phyloP scores from a whole-genome alignment of 225 moss, liverwort and hornwort genomes.

The Pleurozium schreberi region DNA sequence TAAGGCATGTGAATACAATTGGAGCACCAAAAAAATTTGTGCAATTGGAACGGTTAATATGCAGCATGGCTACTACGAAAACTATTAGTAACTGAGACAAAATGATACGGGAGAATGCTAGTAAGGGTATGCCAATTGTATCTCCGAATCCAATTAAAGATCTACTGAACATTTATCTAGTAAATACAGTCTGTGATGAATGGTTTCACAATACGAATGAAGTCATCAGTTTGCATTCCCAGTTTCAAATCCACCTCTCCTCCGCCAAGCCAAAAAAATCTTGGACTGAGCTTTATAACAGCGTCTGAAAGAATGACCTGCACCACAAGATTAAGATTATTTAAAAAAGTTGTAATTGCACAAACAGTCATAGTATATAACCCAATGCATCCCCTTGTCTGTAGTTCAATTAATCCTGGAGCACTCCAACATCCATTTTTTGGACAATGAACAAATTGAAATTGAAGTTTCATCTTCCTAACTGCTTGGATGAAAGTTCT shows the following conservation, averaged over 20 bases:
- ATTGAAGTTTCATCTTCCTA: too few species aligned
- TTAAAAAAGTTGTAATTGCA: background rate
- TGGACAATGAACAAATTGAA: too few species aligned
- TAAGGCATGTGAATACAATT: background rate
- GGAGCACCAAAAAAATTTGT: background rate
- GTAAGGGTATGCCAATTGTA: background rate
- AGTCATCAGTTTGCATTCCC: constrained; percentile 56
- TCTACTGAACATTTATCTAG: background rate
- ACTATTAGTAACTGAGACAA: background rate
- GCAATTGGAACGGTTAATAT: background rate
- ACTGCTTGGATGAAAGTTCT: too few species aligned
- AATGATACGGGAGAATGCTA: background rate
- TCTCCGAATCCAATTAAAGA: background rate
- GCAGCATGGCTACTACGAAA: background rate
- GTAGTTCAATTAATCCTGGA: background rate
- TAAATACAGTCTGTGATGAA: constrained; percentile 66
- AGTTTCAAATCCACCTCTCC: constrained; percentile 90
- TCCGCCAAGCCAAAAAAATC: constrained; percentile 88
- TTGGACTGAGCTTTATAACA: constrained; percentile 54
- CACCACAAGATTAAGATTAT: background rate
- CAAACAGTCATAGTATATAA: background rate
- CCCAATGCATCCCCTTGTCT: background rate
- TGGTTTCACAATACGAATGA: constrained; percentile 57
- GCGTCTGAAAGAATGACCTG: constrained; percentile 92
- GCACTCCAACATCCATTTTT: too few species aligned